Evolutionary conservation across 2,329 filamentous ascomycete genomes (phyloP).

Genomic region (Epichloe glyceriae): DNA sequence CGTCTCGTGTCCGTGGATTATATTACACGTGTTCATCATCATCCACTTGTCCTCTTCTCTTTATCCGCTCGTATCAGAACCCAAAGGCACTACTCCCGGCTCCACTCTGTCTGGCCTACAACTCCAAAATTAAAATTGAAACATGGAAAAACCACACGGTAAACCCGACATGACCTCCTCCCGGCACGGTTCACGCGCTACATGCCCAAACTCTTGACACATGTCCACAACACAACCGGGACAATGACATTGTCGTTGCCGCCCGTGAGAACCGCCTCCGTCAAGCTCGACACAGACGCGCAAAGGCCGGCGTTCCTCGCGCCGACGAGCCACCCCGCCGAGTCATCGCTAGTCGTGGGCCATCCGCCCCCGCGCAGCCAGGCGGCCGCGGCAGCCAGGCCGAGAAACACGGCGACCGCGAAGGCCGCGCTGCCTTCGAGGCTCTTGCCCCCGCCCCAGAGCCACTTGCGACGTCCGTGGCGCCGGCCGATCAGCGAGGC

Average conservation of each 20-base stretch:
- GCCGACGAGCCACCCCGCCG: slow-evolving; percentile 18
- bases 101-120: no score
- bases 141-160: no score
- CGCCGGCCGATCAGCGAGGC: slow-evolving; percentile 81
- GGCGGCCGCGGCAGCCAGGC: slow-evolving; percentile 53
- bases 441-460: slow-evolving; percentile 94
- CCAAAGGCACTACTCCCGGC: no score
- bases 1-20: no score
- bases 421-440: slow-evolving; percentile 81
- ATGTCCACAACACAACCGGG: slow-evolving; percentile 81
- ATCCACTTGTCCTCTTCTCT: no score
- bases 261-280: slow-evolving; percentile 88
- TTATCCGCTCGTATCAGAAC: no score
- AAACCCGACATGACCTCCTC: no score
- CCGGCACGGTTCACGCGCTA: slow-evolving; percentile 16
- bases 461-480: slow-evolving; percentile 80
- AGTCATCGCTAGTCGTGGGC: slow-evolving; percentile 35
- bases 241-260: slow-evolving; percentile 98
- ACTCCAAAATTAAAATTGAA: no score
- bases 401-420: slow-evolving; percentile 61
- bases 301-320: slow-evolving; percentile 60
- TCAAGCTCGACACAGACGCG: slow-evolving; percentile 71
- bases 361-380: slow-evolving; percentile 74
- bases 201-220: slow-evolving; percentile 64
- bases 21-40: no score